Percentiles rank a stretch among this genome's conserved stretches.
Evolutionary conservation across 2,329 filamentous ascomycete genomes (phyloP).

Genomic region (Pyricularia grisea): DNA sequence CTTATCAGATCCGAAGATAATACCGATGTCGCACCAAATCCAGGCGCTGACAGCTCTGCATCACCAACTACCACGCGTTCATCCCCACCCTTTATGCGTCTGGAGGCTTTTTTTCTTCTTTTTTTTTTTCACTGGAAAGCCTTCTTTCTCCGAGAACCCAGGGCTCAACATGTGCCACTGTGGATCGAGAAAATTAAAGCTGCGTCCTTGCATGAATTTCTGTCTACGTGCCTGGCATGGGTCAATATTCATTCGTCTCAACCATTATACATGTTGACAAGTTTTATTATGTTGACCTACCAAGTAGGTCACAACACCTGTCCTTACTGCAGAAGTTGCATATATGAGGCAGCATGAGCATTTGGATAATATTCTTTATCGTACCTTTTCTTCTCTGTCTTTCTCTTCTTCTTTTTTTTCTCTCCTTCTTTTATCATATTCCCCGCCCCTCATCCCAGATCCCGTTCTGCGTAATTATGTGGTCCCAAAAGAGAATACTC

Average conservation of each 20-base stretch:
- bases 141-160: not conserved
- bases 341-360: not conserved
- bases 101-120: not conserved
- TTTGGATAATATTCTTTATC: not conserved
- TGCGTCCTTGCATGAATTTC: not conserved
- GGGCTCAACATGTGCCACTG: not conserved
- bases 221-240: not conserved
- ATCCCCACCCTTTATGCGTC: not conserved
- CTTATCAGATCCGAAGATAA: constrained; percentile 48
- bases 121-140: no score
- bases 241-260: not conserved
- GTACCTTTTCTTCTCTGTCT: not conserved
- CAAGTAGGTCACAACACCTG: not conserved
- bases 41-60: not conserved
- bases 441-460: not conserved
- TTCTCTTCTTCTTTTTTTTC: not conserved
- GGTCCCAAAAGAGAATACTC: not conserved
- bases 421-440: not conserved
- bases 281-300: not conserved
- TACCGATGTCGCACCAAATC: constrained; percentile 27
- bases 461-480: not conserved
- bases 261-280: not conserved
- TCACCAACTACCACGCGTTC: not conserved
- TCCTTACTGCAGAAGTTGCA: not conserved
- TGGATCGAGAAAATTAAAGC: not conserved